Percentiles rank a stretch among this genome's conserved stretches.
Conservation (phyloP, 2,329 filamentous ascomycete genomes). For the Oidium heveae region DNA sequence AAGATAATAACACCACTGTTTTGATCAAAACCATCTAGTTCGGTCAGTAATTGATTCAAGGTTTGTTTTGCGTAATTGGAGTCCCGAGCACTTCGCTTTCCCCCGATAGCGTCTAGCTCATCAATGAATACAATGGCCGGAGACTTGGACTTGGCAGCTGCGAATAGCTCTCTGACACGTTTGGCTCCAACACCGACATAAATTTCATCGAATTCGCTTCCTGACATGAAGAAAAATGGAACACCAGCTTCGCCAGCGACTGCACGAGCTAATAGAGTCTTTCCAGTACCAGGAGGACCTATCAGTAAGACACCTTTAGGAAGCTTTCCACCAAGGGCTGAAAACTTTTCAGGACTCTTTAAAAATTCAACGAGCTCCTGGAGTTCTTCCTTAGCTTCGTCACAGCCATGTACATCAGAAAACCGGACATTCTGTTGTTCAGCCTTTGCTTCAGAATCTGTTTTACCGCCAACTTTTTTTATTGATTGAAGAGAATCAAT, state of each 20-base stretch:
- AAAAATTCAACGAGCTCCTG: conserved; percentile 93
- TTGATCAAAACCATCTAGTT: conserved; percentile 91
- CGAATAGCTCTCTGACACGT: conserved; percentile 82
- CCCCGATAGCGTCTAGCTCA: conserved; percentile 80
- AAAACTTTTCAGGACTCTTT: conserved; percentile 80
- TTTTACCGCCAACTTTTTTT: conserved; percentile 48
- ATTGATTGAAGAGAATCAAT: conserved; percentile 60
- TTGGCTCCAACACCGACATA: conserved; percentile 95
- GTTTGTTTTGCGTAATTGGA: conserved; percentile 94
- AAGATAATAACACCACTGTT: conserved; percentile 88
- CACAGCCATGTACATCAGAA: conserved; percentile 82
- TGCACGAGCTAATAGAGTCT: conserved; percentile 81
- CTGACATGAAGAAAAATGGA: conserved; percentile 99
- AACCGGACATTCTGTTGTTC: conserved; percentile 84
- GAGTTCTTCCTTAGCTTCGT: conserved; percentile 94
- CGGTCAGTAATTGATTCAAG: conserved; percentile 85
- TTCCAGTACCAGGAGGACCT: conserved; percentile 89
- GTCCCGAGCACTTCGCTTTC: conserved; percentile 77
- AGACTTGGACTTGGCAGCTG: conserved; percentile 57
- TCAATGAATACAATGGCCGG: conserved; percentile 92
- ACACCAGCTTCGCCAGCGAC: conserved; percentile 94
- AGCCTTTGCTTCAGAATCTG: conserved; percentile 64
- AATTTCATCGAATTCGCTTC: conserved; percentile 93
- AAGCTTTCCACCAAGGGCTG: conserved; percentile 79
- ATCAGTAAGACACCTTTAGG: conserved; percentile 91